These are phyloP conservation scores for Neurospora sp. DNA, from an alignment of 495 filamentous ascomycete species.

Conservation along the genomic window DNA sequence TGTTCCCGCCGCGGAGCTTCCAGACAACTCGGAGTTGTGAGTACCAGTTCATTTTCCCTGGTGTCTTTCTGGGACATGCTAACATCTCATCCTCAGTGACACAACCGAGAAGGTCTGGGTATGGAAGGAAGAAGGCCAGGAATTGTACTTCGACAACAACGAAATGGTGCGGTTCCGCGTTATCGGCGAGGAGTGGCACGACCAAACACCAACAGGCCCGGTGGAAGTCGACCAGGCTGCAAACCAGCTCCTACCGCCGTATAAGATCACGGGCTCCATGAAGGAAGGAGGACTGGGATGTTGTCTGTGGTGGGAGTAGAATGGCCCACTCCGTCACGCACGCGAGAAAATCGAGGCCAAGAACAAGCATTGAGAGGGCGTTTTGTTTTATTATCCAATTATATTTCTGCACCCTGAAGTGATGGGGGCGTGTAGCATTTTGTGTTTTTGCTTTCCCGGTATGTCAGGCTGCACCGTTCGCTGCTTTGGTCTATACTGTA, in stretches of 20 bases:
- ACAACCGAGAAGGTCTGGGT: constrained; percentile 66
- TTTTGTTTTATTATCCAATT: background rate
- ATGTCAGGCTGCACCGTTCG: background rate
- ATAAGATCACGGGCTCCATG: constrained; percentile 57
- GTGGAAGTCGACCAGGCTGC: constrained; percentile 35
- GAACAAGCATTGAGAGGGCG: background rate
- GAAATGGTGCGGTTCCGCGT: constrained; percentile 81
- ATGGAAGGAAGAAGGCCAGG: constrained; percentile 62
- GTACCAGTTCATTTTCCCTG: constrained; percentile 16
- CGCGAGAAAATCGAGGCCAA: background rate
- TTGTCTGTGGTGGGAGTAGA: constrained; percentile 44
- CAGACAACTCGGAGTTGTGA: constrained; percentile 65
- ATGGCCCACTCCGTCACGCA: background rate
- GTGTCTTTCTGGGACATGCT: background rate
- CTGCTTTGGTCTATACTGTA: constrained; percentile 23
- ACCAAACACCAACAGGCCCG: constrained; percentile 66
- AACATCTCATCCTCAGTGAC: constrained; percentile 36
- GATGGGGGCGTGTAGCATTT: background rate
- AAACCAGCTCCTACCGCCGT: constrained; percentile 40
- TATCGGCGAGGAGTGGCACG: constrained; percentile 75
- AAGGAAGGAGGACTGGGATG: constrained; percentile 40
- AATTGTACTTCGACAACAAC: constrained; percentile 76
- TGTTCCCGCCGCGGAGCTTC: constrained; percentile 59
- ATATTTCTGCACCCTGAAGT: background rate
- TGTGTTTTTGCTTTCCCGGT: background rate